phyloP scores from a whole-genome alignment of 2,329 filamentous ascomycete genomes.

The Fusarium pseudoanthophilum region DNA sequence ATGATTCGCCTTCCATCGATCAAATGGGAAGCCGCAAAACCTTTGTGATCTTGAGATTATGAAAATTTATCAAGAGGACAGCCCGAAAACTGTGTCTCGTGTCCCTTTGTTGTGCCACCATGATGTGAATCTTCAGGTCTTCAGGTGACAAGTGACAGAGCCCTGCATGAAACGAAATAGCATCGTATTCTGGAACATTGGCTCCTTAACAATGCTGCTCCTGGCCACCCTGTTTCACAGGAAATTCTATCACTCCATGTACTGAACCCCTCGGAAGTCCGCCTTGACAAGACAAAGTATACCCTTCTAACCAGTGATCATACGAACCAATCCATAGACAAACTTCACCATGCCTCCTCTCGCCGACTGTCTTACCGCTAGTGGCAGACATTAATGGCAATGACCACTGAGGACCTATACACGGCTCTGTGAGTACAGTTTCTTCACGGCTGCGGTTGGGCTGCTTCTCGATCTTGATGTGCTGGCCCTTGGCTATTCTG shows the following conservation, averaged over 20 bases:
- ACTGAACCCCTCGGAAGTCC: slow-evolving; percentile 21
- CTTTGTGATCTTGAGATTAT: neutral
- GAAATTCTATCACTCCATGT: slow-evolving; percentile 7
- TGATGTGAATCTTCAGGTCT: slow-evolving; percentile 3
- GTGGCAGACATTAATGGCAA: neutral
- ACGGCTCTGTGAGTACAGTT: neutral
- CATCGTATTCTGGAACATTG: slow-evolving; percentile 19
- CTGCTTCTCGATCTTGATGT: slow-evolving; percentile 26
- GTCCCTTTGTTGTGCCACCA: neutral
- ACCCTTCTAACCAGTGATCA: neutral
- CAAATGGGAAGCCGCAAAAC: neutral
- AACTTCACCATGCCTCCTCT: neutral
- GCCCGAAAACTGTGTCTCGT: neutral
- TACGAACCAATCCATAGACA: neutral
- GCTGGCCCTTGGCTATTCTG: slow-evolving; percentile 22
- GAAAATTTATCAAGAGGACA: neutral
- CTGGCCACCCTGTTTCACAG: neutral
- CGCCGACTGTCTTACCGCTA: neutral
- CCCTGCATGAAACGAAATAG: slow-evolving; percentile 20
- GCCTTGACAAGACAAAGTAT: neutral
- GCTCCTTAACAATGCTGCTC: neutral
- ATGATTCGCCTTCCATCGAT: neutral
- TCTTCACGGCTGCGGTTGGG: slow-evolving; percentile 8
- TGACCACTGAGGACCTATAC: slow-evolving; percentile 1
- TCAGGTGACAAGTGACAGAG: slow-evolving; percentile 1